A percentile compares a stretch with the other conserved stretches of the same genome.
These are phyloP conservation scores for Blastobotrys chiropterorum DNA, from an alignment of 805 yeast genomes.

Conservation along the genomic window DNA sequence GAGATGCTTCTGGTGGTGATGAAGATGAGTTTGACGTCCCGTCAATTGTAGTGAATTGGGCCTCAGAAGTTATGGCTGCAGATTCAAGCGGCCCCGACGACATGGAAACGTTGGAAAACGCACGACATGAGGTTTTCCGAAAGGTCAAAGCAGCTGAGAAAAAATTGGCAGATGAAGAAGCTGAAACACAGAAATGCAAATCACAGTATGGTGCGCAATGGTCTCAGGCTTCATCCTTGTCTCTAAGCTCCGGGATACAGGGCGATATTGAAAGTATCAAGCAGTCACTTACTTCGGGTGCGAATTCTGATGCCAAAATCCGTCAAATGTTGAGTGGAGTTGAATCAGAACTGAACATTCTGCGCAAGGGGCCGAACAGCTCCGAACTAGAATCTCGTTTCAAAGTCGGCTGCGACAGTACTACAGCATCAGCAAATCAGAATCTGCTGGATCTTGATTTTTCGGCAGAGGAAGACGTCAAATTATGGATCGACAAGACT, in stretches of 20 bases:
- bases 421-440: conserved; percentile 4
- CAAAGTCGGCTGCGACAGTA: conserved; percentile 11
- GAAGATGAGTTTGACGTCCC: conserved; percentile 35
- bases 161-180: conserved; percentile 30
- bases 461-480: conserved; percentile 28
- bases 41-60: conserved; percentile 35
- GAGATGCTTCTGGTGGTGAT: no score
- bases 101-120: conserved; percentile 20
- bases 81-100: background rate
- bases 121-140: conserved; percentile 19
- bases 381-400: conserved; percentile 35
- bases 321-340: conserved; percentile 44
- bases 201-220: conserved; percentile 34
- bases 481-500: conserved; percentile 40
- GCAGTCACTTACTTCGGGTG: conserved; percentile 33
- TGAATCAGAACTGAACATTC: conserved; percentile 37
- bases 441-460: conserved; percentile 64
- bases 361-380: conserved; percentile 41
- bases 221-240: conserved; percentile 34
- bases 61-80: conserved; percentile 29
- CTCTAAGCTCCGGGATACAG: conserved; percentile 24
- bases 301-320: conserved; percentile 48
- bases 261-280: conserved; percentile 28
- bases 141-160: conserved; percentile 28
- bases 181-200: conserved; percentile 31